Conservation (phyloP, 768 basidiomycete genomes). For the Tulasnella calospora region DNA sequence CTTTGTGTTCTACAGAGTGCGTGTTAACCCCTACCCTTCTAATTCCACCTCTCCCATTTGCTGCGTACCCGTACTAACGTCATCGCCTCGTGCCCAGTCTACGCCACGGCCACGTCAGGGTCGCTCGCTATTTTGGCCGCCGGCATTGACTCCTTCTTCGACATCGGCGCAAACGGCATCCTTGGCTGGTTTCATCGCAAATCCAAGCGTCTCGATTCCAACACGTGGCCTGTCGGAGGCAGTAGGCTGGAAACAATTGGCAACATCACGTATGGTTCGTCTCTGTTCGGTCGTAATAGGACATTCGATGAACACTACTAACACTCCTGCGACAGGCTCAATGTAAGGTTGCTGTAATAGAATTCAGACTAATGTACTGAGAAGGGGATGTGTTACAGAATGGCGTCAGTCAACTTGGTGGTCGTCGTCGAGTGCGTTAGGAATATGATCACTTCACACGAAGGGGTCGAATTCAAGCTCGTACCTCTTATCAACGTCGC, state of each 20-base stretch:
- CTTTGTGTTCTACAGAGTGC: constrained; percentile 69
- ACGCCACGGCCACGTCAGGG: constrained; percentile 78
- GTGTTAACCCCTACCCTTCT: constrained; percentile 27
- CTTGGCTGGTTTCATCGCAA: constrained; percentile 75
- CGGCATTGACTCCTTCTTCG: constrained; percentile 80
- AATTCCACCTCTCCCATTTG: constrained; percentile 6
- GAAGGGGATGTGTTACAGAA: constrained; percentile 44
- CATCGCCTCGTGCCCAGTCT: constrained; percentile 55
- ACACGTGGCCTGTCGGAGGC: constrained; percentile 90
- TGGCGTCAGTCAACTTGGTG: constrained; percentile 87
- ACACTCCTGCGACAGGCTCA: constrained; percentile 40
- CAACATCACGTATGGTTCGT: constrained; percentile 74
- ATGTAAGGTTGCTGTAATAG: constrained; percentile 38
- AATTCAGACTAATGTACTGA: neutral
- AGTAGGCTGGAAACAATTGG: constrained; percentile 86
- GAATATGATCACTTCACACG: constrained; percentile 55
- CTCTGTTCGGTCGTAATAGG: neutral
- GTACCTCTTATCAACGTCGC: constrained; percentile 79
- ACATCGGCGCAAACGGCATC: constrained; percentile 77
- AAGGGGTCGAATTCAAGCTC: constrained; percentile 62
- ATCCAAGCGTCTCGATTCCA: constrained; percentile 62
- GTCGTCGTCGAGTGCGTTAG: constrained; percentile 83
- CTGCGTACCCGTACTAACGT: constrained; percentile 24
- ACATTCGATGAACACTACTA: neutral
- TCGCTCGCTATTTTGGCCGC: constrained; percentile 88